These are phyloP conservation scores for Hevea brasiliensis DNA, from an alignment of 345 rosid species.

Conservation along the genomic window DNA sequence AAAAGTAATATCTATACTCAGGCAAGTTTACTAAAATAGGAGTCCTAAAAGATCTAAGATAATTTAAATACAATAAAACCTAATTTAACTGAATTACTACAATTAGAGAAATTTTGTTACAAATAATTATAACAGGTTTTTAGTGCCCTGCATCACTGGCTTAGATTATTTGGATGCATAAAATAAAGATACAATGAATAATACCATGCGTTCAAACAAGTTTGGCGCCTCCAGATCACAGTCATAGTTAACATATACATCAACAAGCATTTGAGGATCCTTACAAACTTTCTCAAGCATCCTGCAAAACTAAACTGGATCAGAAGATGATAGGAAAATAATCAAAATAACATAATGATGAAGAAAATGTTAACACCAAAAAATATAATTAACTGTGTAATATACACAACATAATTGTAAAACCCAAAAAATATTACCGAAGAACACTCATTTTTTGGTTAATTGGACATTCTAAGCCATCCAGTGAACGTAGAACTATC, in stretches of 20 bases:
- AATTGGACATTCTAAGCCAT: slow-evolving; percentile 66
- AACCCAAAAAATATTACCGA: slow-evolving; percentile 49
- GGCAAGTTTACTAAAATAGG: too few species aligned
- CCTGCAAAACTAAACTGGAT: slow-evolving; percentile 44
- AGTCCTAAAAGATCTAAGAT: too few species aligned
- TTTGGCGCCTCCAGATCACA: slow-evolving; percentile 98
- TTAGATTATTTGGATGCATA: neutral
- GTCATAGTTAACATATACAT: slow-evolving; percentile 93
- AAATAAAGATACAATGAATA: neutral
- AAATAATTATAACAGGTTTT: too few species aligned
- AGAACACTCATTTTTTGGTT: slow-evolving; percentile 89
- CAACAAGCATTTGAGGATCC: slow-evolving; percentile 98
- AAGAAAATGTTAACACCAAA: slow-evolving; percentile 8
- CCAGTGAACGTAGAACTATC: slow-evolving; percentile 84
- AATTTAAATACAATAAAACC: too few species aligned
- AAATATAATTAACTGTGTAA: slow-evolving; percentile 19
- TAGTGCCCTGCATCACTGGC: too few species aligned
- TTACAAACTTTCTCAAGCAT: slow-evolving; percentile 93
- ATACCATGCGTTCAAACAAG: slow-evolving; percentile 97
- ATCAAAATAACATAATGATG: slow-evolving; percentile 15
- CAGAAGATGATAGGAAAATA: slow-evolving; percentile 16
- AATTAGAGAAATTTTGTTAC: too few species aligned
- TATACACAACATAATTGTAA: slow-evolving; percentile 21
- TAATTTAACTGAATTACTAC: too few species aligned
- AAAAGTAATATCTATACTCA: too few species aligned